Evolutionary conservation across 169 alveolate genomes (phyloP).

Genomic region (Eimeria praecox): DNA sequence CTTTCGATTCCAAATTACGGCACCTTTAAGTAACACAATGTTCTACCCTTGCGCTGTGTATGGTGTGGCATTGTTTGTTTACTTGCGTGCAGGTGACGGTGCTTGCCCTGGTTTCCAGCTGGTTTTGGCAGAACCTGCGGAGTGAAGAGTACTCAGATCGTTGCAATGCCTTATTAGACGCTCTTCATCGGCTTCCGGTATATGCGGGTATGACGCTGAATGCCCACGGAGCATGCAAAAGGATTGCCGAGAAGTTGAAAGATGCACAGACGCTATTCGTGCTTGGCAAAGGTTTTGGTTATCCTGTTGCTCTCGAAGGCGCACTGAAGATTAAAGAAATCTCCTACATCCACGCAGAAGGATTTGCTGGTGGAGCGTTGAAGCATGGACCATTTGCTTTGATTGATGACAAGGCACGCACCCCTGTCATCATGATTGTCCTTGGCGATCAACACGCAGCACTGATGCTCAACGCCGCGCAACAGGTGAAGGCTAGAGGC

Average conservation of each 20-base stretch:
- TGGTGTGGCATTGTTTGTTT: background rate
- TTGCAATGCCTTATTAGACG: slow-evolving; percentile 82
- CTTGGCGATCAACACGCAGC: slow-evolving; percentile 93
- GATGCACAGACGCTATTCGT: slow-evolving; percentile 85
- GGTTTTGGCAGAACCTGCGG: slow-evolving; percentile 89
- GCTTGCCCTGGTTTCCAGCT: slow-evolving; percentile 90
- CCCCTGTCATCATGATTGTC: slow-evolving; percentile 92
- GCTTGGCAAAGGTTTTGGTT: slow-evolving; percentile 94
- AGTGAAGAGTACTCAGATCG: slow-evolving; percentile 76
- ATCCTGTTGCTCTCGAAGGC: slow-evolving; percentile 98
- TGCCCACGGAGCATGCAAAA: slow-evolving; percentile 79
- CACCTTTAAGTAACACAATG: background rate
- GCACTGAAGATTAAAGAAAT: slow-evolving; percentile 98
- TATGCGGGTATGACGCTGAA: slow-evolving; percentile 88
- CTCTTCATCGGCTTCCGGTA: slow-evolving; percentile 90
- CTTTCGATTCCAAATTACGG: background rate
- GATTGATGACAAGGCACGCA: slow-evolving; percentile 88
- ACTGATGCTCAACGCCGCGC: slow-evolving; percentile 93
- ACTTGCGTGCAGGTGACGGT: slow-evolving; percentile 87
- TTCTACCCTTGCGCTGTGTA: background rate
- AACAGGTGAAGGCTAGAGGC: slow-evolving; percentile 96
- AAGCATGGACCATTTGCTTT: slow-evolving; percentile 98
- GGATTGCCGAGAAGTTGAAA: slow-evolving; percentile 81
- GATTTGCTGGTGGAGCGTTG: slow-evolving; percentile 96
- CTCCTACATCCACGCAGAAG: slow-evolving; percentile 97